Evolutionary conservation across 2,329 filamentous ascomycete genomes (phyloP).

Genomic region (Hysterium pulicare): DNA sequence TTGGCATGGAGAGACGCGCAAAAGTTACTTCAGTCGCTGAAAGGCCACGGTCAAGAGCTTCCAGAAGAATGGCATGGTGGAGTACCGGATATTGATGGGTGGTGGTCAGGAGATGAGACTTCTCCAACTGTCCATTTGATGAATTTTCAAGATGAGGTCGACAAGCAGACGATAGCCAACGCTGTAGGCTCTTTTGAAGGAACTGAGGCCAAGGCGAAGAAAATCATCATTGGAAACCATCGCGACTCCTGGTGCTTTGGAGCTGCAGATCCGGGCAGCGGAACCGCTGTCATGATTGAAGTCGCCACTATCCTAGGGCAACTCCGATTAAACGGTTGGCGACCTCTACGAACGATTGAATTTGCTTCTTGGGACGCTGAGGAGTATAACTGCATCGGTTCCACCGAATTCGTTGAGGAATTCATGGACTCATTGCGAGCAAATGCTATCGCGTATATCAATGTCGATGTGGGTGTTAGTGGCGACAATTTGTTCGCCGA

Average conservation of each 20-base stretch:
- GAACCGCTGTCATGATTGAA: conserved; percentile 88
- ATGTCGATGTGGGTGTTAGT: conserved; percentile 78
- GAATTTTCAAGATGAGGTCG: conserved; percentile 82
- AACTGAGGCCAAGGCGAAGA: conserved; percentile 78
- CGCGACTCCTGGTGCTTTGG: conserved; percentile 92
- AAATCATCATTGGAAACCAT: conserved; percentile 87
- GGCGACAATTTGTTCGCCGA: conserved; percentile 72
- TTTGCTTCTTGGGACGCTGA: conserved; percentile 96
- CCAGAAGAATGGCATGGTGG: conserved; percentile 72
- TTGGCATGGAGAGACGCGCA: conserved; percentile 88
- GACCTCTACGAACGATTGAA: conserved; percentile 87
- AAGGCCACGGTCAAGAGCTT: conserved; percentile 69
- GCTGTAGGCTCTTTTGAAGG: conserved; percentile 80
- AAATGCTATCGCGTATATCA: conserved; percentile 82
- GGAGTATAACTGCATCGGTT: conserved; percentile 90
- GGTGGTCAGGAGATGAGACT: conserved; percentile 75
- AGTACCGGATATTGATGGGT: conserved; percentile 70
- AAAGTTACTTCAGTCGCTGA: conserved; percentile 68
- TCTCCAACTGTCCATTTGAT: conserved; percentile 77
- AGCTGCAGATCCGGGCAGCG: conserved; percentile 76
- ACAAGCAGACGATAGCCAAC: conserved; percentile 86
- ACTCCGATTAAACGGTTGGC: conserved; percentile 74
- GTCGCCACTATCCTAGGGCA: conserved; percentile 80
- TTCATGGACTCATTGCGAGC: conserved; percentile 69
- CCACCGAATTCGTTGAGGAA: conserved; percentile 91